Conservation (phyloP, 331 rosid genomes). For the Ulmus americana region DNA sequence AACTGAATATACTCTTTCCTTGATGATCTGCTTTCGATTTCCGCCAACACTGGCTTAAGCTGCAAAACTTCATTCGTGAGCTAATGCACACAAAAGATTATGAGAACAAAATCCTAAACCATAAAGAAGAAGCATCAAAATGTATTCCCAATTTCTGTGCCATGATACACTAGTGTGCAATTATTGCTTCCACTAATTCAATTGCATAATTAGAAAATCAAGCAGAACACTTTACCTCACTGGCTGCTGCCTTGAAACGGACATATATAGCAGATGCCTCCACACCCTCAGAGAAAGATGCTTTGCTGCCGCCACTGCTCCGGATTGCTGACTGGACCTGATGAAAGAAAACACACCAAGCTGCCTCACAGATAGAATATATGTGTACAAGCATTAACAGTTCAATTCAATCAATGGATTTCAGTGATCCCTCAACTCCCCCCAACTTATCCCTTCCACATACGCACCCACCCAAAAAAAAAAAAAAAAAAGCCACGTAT, state of each 20-base stretch:
- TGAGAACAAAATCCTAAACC: neutral
- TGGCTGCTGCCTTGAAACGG: conserved; percentile 97
- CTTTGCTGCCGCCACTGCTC: conserved; percentile 56
- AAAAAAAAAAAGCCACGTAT: conserved; percentile 1
- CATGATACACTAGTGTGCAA: neutral
- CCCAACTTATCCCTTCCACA: neutral
- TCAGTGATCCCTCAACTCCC: too few species aligned
- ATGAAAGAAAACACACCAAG: conserved; percentile 23
- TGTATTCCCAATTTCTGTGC: conserved; percentile 8
- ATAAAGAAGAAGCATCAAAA: conserved; percentile 1
- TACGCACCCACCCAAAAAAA: neutral
- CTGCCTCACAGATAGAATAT: neutral
- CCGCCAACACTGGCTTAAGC: conserved; percentile 87
- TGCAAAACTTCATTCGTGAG: conserved; percentile 41
- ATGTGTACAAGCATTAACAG: neutral
- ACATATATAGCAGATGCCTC: conserved; percentile 94
- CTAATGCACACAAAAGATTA: conserved; percentile 16
- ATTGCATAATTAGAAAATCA: conserved; percentile 11
- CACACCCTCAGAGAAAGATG: conserved; percentile 89
- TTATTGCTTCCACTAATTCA: conserved; percentile 13
- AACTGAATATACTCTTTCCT: conserved; percentile 87
- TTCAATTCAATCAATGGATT: too few species aligned
- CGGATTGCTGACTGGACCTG: conserved; percentile 93
- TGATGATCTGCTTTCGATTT: conserved; percentile 88
- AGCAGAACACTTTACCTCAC: conserved; percentile 57